Evolutionary conservation across 2,329 filamentous ascomycete species (phyloP), one percentile per base, ranked within the genome.

Genomic region (Neopestalotiopsis sp.): DNA sequence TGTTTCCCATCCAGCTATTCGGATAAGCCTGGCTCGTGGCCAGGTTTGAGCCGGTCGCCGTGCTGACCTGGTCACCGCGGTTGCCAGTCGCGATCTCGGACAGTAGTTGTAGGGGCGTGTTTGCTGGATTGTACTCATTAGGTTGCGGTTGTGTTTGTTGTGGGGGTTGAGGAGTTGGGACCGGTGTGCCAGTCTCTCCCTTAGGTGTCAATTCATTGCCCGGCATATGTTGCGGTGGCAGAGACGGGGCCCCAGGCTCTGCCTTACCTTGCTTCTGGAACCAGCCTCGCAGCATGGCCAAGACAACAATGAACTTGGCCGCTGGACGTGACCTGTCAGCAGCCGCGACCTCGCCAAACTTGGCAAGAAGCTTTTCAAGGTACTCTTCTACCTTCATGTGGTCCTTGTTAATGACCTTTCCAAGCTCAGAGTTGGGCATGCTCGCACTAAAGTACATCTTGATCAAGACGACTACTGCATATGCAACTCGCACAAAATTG

Each of bases 401-500:
- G 67, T 91, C 87, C 71, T 88, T 88, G 72, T 90, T 86, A 71
- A 95, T 90, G 20, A 94, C 87, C 70, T 88, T 87, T n/a, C 89
- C 90, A 1, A 95, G 85, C 73, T 91, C 90, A 17, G 88, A 91
- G 56, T 87, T 86, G 0, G 90, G 87, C 14, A 87, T 86, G 1
- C 88, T 87, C 3, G 91, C 89, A 9, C 90, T 88, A 64, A 92
- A 90, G 79, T 91, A 91, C 70, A 94, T 87, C 79, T 94, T 94
- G 77, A 93, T 91, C 49, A 94, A 82, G 40, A 92, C 88, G 24
- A 94, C 90, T 2, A 91, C 86, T 5, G 89, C 90, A 75, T 93
- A 94, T 12, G 91, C 89, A 20, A 93, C 88, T 34, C 92, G 89
- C 17, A 93, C 91, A 74, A 92, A 90, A 77, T 88, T 89, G 75